Evolutionary conservation across 2,329 filamentous ascomycete genomes (phyloP), one percentile per base, ranked within the genome.

Genomic region (Mollisia scopiformis): DNA sequence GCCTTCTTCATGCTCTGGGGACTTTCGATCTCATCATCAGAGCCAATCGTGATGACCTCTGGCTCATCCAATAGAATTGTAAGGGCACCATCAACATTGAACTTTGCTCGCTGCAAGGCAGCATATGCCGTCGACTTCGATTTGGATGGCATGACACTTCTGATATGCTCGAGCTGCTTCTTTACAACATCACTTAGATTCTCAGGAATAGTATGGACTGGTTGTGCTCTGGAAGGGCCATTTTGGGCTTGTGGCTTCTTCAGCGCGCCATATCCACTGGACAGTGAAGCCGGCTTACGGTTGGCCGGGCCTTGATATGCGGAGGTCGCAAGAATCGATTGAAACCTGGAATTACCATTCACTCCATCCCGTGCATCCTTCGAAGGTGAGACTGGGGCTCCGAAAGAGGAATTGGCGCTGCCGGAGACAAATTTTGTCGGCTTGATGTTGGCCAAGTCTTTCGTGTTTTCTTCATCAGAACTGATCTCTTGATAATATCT

Each of bases 401-500:
- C 68, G 58, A 72, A 68, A 11, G 77, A 78, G 21, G 76, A 78
- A 28, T 75, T 72, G 23, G 74, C 73, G 55, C 76, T 68, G 77
- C 80, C 66, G 1, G 69, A 54, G 37, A 77, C 77, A 65, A 88
- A 86, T 49, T 78, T 83, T 1, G 85, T 83, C 3, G 85, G 83
- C 62, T 83, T 84, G 65, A 91, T 88, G 64, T 88, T 83, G 1
- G 82, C 83, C 46, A 75, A 74, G 39, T 79, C 73, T 19, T 73
- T 71, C 43, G 78, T 75, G 54, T 83, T 79, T 28, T 85, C 81
- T 59, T 88, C 85, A 30, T 89, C 88, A 0, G 87, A 89, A 14
- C 82, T 85, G 21, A 86, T 88, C 39, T 87, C 87, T 43, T 82
- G 82, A 52, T 87, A 83, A 52, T 87, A 83, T 2, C 80, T 79